Percentiles rank a stretch among this genome's conserved stretches.
Evolutionary conservation across 805 yeast species (phyloP).

Genomic region (Starmerella floricola): DNA sequence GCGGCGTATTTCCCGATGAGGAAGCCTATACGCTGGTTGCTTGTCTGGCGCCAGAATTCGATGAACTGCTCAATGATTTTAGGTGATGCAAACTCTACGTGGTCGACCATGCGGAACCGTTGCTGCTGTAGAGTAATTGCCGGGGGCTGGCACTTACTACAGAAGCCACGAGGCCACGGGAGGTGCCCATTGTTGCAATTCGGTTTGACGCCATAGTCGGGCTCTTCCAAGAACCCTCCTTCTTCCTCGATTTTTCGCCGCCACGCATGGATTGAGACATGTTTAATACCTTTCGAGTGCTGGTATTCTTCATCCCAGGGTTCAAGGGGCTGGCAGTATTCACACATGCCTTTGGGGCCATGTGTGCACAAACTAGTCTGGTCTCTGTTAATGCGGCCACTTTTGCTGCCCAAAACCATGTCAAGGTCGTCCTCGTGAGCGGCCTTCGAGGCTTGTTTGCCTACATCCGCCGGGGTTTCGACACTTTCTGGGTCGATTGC

Average conservation of each 20-base stretch:
- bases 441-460: neutral
- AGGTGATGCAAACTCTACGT: conserved; percentile 77
- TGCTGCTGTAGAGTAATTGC: conserved; percentile 89
- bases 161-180: conserved; percentile 90
- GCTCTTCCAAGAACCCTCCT: conserved; percentile 49
- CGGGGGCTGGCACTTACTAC: conserved; percentile 93
- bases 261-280: conserved; percentile 74
- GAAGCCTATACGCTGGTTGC: conserved; percentile 75
- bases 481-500: neutral
- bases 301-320: conserved; percentile 84
- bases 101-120: conserved; percentile 90
- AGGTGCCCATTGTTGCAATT: conserved; percentile 70
- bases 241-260: conserved; percentile 57
- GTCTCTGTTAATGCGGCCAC: conserved; percentile 61
- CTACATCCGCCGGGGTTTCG: neutral
- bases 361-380: conserved; percentile 64
- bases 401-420: conserved; percentile 45
- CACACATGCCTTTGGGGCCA: conserved; percentile 94
- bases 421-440: conserved; percentile 32
- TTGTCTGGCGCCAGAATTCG: conserved; percentile 83
- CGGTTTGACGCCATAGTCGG: conserved; percentile 48
- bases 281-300: conserved; percentile 67
- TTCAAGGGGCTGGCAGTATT: conserved; percentile 87
- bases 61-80: conserved; percentile 68
- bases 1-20: conserved; percentile 69